Evolutionary conservation across 306 rosid species (phyloP), one percentile per base, ranked within the genome.

Genomic region (Prinsepia uniflora): DNA sequence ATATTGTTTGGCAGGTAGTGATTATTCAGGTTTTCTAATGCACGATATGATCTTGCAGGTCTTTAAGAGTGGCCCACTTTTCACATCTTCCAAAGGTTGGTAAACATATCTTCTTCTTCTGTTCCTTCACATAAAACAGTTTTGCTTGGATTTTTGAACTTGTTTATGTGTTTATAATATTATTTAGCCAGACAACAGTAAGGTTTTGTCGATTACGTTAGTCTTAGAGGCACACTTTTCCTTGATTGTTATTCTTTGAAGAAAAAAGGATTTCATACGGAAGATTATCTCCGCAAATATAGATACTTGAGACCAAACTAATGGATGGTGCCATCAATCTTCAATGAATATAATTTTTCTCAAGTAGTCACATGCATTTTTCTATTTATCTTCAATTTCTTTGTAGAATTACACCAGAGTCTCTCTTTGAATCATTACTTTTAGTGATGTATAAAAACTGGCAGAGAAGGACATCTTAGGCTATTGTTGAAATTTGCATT

Each of bases 31-130:
- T 44, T 71, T 81, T 71, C 80, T 88, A 81, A 92, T 67, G 63
- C 44, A 10, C 72, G 74, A 36, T 59, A 66, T 70, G 30, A 72
- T 79, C 74, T 81, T 66, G 77, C 97, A 95, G 99, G 96, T 89
- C 76, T 95, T 95, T 84, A 95, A 91, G 85, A 91, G 97, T 81
- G 99, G 99, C 68, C 96, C 97, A 6, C 96, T 95, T 79, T 95
- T 89, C 85, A 95, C 91, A 83, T 95, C 99, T 72, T 95, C 99
- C 12, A 95, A 95, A 87, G 99, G 99, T 94, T 78, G 58, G 90
- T 79, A 7, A 40, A 52, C 54, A 20, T 63, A 49, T 40, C 72
- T 41, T 49, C 30, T 24, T 24, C 63, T 62, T 68, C 49, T 63
- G 68, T 55, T 55, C 70, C 13, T 46, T 64, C 10, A 24, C 48